Conservation (phyloP, 140 eudicot species). For the Anethum foeniculum region DNA sequence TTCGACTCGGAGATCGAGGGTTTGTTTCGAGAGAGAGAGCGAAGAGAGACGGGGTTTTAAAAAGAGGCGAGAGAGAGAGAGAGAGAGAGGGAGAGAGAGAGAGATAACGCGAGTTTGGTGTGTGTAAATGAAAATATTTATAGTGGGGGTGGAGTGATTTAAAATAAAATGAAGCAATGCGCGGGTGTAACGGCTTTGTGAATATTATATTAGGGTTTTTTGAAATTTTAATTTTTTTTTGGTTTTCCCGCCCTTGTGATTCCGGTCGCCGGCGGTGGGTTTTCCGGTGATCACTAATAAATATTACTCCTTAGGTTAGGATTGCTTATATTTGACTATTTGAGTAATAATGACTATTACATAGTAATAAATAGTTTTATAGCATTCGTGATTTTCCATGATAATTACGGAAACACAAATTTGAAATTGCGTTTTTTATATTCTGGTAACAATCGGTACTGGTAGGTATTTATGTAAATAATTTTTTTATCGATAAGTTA, state of each 20-base stretch:
- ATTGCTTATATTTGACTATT: no score
- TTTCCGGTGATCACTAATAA: background rate
- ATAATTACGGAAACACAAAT: no score
- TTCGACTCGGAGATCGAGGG: constrained; percentile 7
- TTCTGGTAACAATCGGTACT: no score
- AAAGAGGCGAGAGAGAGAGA: background rate
- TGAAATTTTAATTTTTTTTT: background rate
- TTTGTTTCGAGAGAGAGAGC: background rate
- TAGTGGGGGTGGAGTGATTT: background rate
- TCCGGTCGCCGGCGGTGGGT: background rate
- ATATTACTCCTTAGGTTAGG: background rate
- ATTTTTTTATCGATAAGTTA: no score
- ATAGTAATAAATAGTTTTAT: no score
- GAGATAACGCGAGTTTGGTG: background rate
- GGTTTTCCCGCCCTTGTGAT: background rate
- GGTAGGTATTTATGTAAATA: no score
- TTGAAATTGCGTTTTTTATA: no score
- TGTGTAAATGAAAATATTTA: background rate
- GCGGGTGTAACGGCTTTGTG: background rate
- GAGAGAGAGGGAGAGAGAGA: no score
- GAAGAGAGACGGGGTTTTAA: background rate
- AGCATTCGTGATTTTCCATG: no score
- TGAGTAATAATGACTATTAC: no score
- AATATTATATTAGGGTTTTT: background rate
- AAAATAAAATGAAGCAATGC: background rate